Percentiles rank a stretch among this genome's conserved stretches.
Evolutionary conservation across 73 alveolate genomes (phyloP).

Genomic region (Paramecium sexaurelia): DNA sequence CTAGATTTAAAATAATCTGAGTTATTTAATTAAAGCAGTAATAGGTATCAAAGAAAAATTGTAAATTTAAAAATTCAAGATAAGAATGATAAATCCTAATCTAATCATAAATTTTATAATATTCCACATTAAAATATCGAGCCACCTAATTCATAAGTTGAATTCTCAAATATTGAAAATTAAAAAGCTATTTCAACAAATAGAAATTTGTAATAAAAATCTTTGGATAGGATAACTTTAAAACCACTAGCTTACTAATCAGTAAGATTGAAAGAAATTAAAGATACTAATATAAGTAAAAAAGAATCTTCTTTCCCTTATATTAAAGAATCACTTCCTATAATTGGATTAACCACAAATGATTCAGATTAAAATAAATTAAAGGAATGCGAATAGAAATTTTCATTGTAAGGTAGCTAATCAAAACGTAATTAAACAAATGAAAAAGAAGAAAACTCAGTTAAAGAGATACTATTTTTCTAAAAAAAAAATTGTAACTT

Average conservation of each 20-base stretch:
- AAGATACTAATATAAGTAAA: neutral
- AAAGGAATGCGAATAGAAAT: neutral
- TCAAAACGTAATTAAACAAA: neutral
- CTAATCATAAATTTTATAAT: neutral
- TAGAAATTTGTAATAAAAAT: neutral
- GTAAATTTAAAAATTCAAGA: neutral
- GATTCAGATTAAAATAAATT: neutral
- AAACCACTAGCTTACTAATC: neutral
- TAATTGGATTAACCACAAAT: neutral
- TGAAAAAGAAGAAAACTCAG: neutral
- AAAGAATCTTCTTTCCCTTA: neutral
- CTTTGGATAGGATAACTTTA: slow-evolving; percentile 1
- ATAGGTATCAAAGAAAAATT: neutral
- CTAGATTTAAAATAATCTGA: neutral
- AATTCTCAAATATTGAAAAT: neutral
- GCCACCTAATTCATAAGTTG: neutral
- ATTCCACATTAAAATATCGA: neutral
- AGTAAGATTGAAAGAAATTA: neutral
- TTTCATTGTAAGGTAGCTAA: neutral
- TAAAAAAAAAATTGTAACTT: neutral
- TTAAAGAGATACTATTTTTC: neutral
- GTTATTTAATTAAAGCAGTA: neutral
- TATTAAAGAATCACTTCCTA: neutral
- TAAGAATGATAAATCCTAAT: neutral
- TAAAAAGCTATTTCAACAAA: neutral